Base-by-base conservation (phyloP, 768 basidiomycete species). In the Rhodosporidiobolus sp. region DNA sequence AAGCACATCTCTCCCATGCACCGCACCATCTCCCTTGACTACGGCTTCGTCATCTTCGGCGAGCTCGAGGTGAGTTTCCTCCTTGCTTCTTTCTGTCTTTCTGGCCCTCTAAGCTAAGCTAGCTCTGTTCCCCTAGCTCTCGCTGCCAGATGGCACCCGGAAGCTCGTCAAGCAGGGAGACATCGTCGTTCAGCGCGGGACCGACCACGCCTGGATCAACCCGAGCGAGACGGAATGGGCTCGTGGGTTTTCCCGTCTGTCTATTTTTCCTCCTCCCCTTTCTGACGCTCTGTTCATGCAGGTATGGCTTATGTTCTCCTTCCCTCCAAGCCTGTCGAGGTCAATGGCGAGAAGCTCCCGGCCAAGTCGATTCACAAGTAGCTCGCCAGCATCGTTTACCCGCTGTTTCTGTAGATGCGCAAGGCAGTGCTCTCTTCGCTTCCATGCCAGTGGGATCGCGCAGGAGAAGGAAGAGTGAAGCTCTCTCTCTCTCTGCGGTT, bases 21-120 rank as follows among this genome's bases (percentile, higher is more conserved):
- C 45, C 58, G 48, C 50, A 67, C 66, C 28, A 45, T 53, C 52
- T 60, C 66, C 20, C 49, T 67, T 50, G 66, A 67, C 50, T 67
- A 67, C 66, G 66, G 66, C 14, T 49, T 67, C 35, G 45, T 67
- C 38, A 34, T 67, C n/a, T 57, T 35, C 14, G 66, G 66, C 26
- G 3, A 60, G 11, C 26, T 67, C 66, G 55, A 48, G 46, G 38
- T 65, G 8, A 12, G n/a, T n/a, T 28, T 30, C 19, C 30, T 12
- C 16, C 30, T 30, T 17, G 9, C 52, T 53, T 53, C n/a, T n/a
- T n/a, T n/a, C n/a, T n/a, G n/a, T 43, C 38, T 43, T 7, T 14
- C 38, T 43, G 8, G 38, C 38, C 7, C 8, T 14, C 38, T 7
- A 14, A 43, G 38, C 8, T 14, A 14, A 32, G 7, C 28, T 32